A percentile compares a stretch with the other conserved stretches of the same genome.
Conservation (phyloP, 305 asterid species). For the Fraxinus sp. region DNA sequence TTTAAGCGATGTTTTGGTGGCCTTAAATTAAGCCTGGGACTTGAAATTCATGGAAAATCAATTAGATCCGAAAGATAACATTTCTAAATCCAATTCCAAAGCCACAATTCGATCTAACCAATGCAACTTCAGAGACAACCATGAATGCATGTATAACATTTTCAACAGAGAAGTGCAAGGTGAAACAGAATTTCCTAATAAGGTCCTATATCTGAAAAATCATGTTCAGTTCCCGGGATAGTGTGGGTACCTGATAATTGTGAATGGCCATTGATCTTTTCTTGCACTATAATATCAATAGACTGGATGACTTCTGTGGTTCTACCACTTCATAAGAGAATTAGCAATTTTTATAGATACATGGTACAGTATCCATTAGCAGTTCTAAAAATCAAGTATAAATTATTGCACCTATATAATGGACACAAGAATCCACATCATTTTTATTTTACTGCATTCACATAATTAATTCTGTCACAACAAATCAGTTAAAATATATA, state of each 20-base stretch:
- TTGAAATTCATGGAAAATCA: background rate
- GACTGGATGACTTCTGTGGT: background rate
- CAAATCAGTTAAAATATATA: background rate
- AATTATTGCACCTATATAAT: background rate
- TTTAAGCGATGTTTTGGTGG: background rate
- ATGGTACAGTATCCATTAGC: background rate
- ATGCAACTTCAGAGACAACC: background rate
- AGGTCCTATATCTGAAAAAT: background rate
- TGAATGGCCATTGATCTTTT: background rate
- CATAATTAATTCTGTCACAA: background rate
- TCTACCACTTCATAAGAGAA: background rate
- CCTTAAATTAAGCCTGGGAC: background rate
- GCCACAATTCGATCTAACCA: background rate
- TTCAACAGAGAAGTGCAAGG: background rate
- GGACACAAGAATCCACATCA: background rate
- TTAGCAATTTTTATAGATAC: background rate
- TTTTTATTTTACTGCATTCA: background rate
- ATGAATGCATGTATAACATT: background rate
- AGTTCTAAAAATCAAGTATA: background rate
- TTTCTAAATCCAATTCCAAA: background rate
- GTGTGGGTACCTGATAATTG: background rate
- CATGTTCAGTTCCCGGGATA: background rate
- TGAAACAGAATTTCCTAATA: background rate
- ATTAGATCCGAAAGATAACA: background rate
- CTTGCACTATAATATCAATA: background rate